Base-by-base conservation (phyloP, 352 stramenopile species). In the Thalassiosira oceanica region DNA sequence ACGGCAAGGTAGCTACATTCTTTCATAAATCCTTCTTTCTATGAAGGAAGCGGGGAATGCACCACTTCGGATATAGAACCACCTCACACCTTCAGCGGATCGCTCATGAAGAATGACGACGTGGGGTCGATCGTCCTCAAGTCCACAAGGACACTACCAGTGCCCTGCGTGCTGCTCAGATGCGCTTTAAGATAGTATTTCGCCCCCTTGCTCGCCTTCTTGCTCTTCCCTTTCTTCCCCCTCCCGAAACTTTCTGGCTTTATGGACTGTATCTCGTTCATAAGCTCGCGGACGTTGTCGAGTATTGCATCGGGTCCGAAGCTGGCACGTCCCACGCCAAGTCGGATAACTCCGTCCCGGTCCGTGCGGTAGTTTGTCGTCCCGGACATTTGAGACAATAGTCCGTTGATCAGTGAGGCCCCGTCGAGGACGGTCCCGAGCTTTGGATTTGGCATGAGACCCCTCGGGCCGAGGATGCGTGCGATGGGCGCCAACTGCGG, bases 361-460 rank as follows among this genome's bases (percentile, higher is more conserved):
- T 90, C 83, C 0, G 80, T 88, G 15, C 79, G 46, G 54, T 85
- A 90, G 1, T 73, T 72, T 7, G 77, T 69, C 7, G 76, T 74
- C 41, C 70, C 76, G 3, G 68, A 80, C 23, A 52, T 41, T 16
- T 82, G 43, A 44, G 79, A 56, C 37, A 60, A 51, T n/a, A 90
- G 36, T 11, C 51, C 43, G 11, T 70, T 35, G n/a, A 83, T 39
- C 13, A 90, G 36, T n/a, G 58, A 31, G 3, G 74, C 51, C 3
- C 49, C 33, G 0, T 60, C 28, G 37, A 83, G 62, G 36, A 99
- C 93, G 5, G 95, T 99, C 20, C 94, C 95, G 11, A 97, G 80
- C 90, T 99, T 99, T 2, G 94, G 90, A 83, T 98, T 99, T 31
- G 96, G 96, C 95, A 99, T 98, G 10, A 99, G 70, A 21, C 95